Conservation (phyloP, 2,329 filamentous ascomycete genomes). For the Arthrobotrys sinensis region DNA sequence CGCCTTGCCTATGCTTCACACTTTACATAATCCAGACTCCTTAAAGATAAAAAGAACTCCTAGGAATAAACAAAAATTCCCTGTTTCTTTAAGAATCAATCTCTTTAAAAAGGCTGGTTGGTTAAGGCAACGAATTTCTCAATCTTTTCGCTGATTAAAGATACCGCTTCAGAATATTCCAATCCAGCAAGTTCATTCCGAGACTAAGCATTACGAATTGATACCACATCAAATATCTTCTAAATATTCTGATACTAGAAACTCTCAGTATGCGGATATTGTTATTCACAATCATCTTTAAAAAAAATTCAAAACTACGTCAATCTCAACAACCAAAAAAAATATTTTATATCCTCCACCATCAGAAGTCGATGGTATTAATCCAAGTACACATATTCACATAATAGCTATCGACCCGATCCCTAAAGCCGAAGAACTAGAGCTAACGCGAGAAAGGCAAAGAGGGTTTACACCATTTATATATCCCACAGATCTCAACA, state of each 20-base stretch:
- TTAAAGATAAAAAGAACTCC: conserved; percentile 21
- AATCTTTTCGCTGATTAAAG: conserved; percentile 24
- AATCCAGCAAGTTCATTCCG: conserved; percentile 51
- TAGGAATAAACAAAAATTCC: conserved; percentile 6
- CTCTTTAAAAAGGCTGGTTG: conserved; percentile 44
- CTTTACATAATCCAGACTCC: conserved; percentile 41
- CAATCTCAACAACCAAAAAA: conserved; percentile 45
- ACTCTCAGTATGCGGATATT: conserved; percentile 50
- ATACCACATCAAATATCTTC: conserved; percentile 6
- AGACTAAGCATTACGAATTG: conserved; percentile 45
- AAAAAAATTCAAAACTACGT: conserved; percentile 54
- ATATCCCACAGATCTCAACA: conserved; percentile 31
- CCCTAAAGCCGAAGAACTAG: background rate
- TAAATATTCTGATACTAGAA: conserved; percentile 24
- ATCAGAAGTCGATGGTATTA: conserved; percentile 15
- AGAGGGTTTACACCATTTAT: conserved; percentile 42
- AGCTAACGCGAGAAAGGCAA: conserved; percentile 2
- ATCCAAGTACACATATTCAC: conserved; percentile 6
- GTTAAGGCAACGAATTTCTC: conserved; percentile 43
- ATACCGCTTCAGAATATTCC: conserved; percentile 15
- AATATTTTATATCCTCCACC: conserved; percentile 36
- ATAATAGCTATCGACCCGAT: conserved; percentile 13
- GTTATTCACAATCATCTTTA: conserved; percentile 48
- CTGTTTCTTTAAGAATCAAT: conserved; percentile 20
- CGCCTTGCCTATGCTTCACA: conserved; percentile 36